Evolutionary conservation across 768 basidiomycete species (phyloP).

Genomic region (Clitopilus passeckerianus): DNA sequence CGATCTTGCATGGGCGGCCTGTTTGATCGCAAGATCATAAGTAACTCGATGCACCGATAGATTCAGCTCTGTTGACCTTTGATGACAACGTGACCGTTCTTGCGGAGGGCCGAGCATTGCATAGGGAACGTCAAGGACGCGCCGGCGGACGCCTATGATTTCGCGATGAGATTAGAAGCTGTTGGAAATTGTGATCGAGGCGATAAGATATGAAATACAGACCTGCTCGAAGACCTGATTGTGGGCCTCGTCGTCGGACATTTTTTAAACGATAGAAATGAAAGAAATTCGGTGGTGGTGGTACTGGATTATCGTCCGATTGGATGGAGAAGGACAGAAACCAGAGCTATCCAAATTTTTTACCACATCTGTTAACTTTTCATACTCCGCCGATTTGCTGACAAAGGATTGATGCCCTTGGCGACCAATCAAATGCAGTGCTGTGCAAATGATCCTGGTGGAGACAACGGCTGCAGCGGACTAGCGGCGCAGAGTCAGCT

Average conservation of each 20-base stretch:
- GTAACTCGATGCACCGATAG: neutral
- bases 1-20: conserved; percentile 97
- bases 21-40: conserved; percentile 4
- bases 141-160: conserved; percentile 56
- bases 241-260: conserved; percentile 89
- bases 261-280: conserved; percentile 31
- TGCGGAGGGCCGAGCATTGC: conserved; percentile 96
- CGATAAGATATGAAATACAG: conserved; percentile 13
- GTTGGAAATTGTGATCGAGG: conserved; percentile 11
- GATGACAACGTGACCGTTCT: conserved; percentile 93
- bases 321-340: conserved; percentile 1
- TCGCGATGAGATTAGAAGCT: conserved; percentile 7
- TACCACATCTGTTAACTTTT: conserved; percentile 3
- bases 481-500: neutral
- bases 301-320: neutral
- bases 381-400: conserved; percentile 18
- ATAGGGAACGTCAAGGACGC: conserved; percentile 79
- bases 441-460: neutral
- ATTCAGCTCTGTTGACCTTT: conserved; percentile 49
- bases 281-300: conserved; percentile 15
- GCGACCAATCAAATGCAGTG: neutral
- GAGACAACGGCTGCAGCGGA: neutral
- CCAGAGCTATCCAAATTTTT: conserved; percentile 1
- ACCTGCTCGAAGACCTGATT: conserved; percentile 86
- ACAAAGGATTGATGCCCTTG: neutral